These are phyloP conservation scores for Lindgomyces ingoldianus DNA, from an alignment of 495 filamentous ascomycete species.

Conservation along the genomic window DNA sequence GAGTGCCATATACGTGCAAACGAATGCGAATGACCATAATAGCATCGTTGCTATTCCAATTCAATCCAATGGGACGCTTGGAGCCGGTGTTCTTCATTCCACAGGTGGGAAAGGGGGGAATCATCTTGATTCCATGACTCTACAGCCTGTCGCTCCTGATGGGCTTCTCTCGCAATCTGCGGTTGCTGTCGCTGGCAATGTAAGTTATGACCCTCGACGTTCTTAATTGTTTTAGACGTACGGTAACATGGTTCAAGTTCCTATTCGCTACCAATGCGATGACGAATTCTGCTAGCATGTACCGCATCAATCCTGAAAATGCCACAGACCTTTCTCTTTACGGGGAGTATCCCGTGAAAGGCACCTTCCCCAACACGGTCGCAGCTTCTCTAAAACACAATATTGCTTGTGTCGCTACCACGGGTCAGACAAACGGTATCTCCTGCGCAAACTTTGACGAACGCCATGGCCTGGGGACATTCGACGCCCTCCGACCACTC, in stretches of 20 bases:
- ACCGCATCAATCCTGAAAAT: constrained; percentile 1
- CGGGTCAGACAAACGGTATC: background rate
- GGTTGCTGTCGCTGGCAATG: constrained; percentile 5
- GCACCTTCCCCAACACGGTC: constrained; percentile 10
- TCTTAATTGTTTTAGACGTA: background rate
- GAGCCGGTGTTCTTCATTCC: background rate
- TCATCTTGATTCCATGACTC: background rate
- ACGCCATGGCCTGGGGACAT: background rate
- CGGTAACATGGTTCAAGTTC: background rate
- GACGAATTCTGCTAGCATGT: constrained; percentile 1
- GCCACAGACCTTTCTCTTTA: constrained; percentile 3
- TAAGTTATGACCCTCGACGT: background rate
- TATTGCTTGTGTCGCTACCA: constrained; percentile 14
- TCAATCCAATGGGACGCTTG: background rate
- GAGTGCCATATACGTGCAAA: background rate
- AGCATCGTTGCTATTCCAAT: background rate
- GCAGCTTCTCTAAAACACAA: background rate
- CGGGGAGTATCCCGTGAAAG: background rate
- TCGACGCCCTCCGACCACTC: constrained; percentile 11
- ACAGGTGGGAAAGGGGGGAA: background rate
- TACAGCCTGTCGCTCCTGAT: constrained; percentile 3
- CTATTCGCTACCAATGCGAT: constrained; percentile 14
- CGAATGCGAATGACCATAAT: background rate
- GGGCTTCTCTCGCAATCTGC: constrained; percentile 4
- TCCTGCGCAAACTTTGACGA: background rate